Base-by-base conservation (phyloP, 108 stramenopile genomes). In the Mediolabrus comicus region DNA sequence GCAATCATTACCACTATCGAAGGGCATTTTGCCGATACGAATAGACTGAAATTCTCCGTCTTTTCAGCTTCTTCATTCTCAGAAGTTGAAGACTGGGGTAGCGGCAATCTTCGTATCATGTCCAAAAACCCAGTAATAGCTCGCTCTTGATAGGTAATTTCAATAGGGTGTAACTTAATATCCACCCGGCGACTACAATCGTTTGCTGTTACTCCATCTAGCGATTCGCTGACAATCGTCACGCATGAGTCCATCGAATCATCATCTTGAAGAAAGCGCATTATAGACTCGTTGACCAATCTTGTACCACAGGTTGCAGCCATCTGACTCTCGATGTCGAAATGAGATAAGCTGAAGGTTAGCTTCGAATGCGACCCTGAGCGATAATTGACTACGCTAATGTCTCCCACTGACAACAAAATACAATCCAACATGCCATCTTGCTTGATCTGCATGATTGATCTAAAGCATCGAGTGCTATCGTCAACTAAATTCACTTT, bases 311-410 rank as follows among this genome's bases (percentile, higher is more conserved):
- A 57, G 53, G 57, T 22, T 12, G 46, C 25, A 14, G 25, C 32
- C 32, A 83, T 61, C 19, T 86, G 73, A 79, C 86, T 77, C 66
- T 94, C 92, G 16, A 89, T 71, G n/a, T 83, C 83, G 69, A 94
- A 68, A 61, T 87, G 86, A 10, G 79, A 73, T 19, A 89, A 51
- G 62, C 64, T 75, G 11, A 82, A 53, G 34, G 65, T 62, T 8
- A 83, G 31, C 38, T 81, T 84, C 4, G 79, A 72, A 28, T 66
- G 31, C 38, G 24, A 28, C n/a, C 65, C 33, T 3, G 85, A 75
- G 3, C 59, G 43, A 28, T 67, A 69, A 26, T 60, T 26, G 0
- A 81, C 70, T 22, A 84, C 26, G 43, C 78, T 75, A 25, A 89
- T 19, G 43, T 86, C 88, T 16, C 72, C 78, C 9, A 94, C 22